These are phyloP conservation scores for Globisporangium solare DNA, from an alignment of 352 stramenopile species.

Conservation along the genomic window DNA sequence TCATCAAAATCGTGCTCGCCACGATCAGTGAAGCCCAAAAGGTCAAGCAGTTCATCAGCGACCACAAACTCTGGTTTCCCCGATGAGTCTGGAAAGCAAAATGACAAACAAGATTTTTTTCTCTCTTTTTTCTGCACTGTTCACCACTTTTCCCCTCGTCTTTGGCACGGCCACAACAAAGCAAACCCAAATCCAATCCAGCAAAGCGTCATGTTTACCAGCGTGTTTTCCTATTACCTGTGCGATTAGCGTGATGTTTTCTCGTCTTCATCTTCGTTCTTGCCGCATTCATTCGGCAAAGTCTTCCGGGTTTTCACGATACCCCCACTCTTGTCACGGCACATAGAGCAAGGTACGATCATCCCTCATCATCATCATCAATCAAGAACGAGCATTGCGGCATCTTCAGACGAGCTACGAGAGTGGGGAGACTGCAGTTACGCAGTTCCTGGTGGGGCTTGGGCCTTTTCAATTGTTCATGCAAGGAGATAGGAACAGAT, in stretches of 20 bases:
- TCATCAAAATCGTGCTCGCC: conserved; percentile 47
- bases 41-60: conserved; percentile 37
- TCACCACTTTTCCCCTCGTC: background rate
- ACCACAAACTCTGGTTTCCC: conserved; percentile 1
- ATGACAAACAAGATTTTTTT: background rate
- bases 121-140: background rate
- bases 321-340: conserved; percentile 2
- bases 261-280: background rate
- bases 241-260: background rate
- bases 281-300: no score
- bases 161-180: background rate
- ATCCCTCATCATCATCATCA: conserved; percentile 15
- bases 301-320: background rate
- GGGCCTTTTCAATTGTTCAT: conserved; percentile 30
- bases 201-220: no score
- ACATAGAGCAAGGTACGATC: conserved; percentile 9
- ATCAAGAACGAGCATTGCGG: conserved; percentile 7
- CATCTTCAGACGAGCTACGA: conserved; percentile 8
- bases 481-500: conserved; percentile 13
- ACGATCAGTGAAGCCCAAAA: conserved; percentile 33
- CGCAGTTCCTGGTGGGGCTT: conserved; percentile 59
- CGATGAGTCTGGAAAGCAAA: background rate
- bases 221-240: no score
- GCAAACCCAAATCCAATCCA: no score
- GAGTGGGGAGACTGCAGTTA: conserved; percentile 18